Conservation (phyloP, 139 green algal species). For the Picochlorum sp. region DNA sequence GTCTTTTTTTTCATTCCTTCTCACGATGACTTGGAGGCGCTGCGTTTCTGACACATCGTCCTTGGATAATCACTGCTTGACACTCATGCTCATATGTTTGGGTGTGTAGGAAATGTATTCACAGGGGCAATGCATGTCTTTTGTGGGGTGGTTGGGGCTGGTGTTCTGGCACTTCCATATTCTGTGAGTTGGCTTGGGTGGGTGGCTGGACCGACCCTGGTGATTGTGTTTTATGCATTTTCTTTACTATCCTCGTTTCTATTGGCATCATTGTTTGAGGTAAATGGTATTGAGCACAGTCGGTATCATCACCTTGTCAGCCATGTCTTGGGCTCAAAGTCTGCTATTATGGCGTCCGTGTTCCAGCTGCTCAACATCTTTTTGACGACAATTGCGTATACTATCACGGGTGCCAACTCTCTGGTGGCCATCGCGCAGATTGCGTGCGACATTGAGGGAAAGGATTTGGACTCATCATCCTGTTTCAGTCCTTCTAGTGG, state of each 20-base stretch:
- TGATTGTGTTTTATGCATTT: slow-evolving; percentile 20
- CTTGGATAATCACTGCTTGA: no score
- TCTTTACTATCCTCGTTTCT: neutral
- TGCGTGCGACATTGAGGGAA: neutral
- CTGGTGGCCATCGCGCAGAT: slow-evolving; percentile 11
- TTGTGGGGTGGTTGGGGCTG: slow-evolving; percentile 15
- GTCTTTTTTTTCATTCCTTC: neutral
- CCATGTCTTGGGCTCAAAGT: slow-evolving; percentile 9
- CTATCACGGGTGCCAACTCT: slow-evolving; percentile 9
- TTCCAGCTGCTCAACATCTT: slow-evolving; percentile 18
- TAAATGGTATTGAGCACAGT: slow-evolving; percentile 10
- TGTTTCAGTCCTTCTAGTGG: neutral
- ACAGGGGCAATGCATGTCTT: neutral
- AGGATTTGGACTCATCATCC: neutral
- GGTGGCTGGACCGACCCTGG: slow-evolving; percentile 16
- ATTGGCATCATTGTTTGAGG: neutral
- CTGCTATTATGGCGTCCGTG: neutral
- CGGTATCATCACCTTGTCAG: slow-evolving; percentile 15
- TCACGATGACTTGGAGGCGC: neutral
- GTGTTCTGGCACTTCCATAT: slow-evolving; percentile 27
- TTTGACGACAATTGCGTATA: slow-evolving; percentile 18
- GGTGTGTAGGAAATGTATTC: neutral
- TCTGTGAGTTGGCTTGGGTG: slow-evolving; percentile 22
- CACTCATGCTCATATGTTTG: neutral
- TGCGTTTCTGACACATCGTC: no score